Conservation (phyloP, 179 eudicot genomes). For the Silene vulgaris region DNA sequence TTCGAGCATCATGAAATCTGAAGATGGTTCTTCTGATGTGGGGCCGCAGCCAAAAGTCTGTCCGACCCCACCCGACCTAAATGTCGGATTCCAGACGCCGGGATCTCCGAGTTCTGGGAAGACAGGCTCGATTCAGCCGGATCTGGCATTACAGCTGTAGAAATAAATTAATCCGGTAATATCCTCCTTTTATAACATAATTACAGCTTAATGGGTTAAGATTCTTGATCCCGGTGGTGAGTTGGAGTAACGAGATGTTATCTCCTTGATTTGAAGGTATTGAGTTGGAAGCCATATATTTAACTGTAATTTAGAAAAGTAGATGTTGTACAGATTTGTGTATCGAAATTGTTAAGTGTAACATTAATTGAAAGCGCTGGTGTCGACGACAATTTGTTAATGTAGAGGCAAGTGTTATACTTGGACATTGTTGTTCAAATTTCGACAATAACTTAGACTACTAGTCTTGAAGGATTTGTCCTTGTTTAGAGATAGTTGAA, state of each 20-base stretch:
- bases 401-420: slow-evolving; percentile 25
- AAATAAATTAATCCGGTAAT: slow-evolving; percentile 18
- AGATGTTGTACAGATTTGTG: slow-evolving; percentile 39
- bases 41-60: slow-evolving; percentile 18
- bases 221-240: slow-evolving; percentile 12
- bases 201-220: slow-evolving; percentile 23
- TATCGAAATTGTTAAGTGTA: slow-evolving; percentile 30
- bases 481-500: slow-evolving; percentile 1
- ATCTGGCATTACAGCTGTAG: slow-evolving; percentile 42
- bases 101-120: slow-evolving; percentile 33
- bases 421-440: slow-evolving; percentile 20
- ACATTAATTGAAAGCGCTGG: slow-evolving; percentile 27
- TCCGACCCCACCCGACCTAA: slow-evolving; percentile 35
- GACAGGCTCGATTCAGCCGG: slow-evolving; percentile 34
- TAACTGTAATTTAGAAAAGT: slow-evolving; percentile 35
- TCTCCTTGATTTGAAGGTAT: neutral
- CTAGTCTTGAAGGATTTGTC: slow-evolving; percentile 1
- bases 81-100: slow-evolving; percentile 37
- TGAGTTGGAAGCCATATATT: slow-evolving; percentile 21
- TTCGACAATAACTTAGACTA: slow-evolving; percentile 1
- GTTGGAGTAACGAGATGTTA: slow-evolving; percentile 1
- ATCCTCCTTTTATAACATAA: slow-evolving; percentile 7
- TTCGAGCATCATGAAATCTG: slow-evolving; percentile 13
- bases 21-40: slow-evolving; percentile 18
- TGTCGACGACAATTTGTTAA: slow-evolving; percentile 26